phyloP scores from a whole-genome alignment of 345 rosid genomes.

The Eucalyptus microcorys region DNA sequence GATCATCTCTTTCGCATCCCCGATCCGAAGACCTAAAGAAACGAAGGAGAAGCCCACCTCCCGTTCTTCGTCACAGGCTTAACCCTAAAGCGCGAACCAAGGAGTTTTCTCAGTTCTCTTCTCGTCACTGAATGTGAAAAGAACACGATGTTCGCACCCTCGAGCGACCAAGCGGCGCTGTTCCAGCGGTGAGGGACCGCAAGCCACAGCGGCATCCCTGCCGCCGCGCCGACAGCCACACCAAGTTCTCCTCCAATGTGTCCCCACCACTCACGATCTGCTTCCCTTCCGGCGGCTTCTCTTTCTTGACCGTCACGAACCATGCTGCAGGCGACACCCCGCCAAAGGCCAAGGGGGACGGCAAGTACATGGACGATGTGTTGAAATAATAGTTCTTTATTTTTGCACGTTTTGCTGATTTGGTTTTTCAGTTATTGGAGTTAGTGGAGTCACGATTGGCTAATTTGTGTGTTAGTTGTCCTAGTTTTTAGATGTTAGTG shows the following conservation, averaged over 20 bases:
- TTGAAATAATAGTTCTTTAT: too few relatives aligned
- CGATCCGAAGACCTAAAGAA: not conserved
- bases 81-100: not conserved
- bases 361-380: slow-evolving; percentile 12
- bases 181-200: not conserved
- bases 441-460: too few relatives aligned
- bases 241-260: slow-evolving; percentile 53
- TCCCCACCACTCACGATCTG: not conserved
- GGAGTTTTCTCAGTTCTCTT: not conserved
- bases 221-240: slow-evolving; percentile 45
- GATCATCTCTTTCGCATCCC: not conserved
- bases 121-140: not conserved
- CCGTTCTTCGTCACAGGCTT: not conserved
- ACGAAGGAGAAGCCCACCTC: not conserved
- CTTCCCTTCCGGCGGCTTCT: slow-evolving; percentile 20
- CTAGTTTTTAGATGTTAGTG: too few relatives aligned
- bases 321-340: slow-evolving; percentile 74
- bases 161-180: not conserved
- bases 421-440: too few relatives aligned
- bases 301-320: slow-evolving; percentile 50
- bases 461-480: too few relatives aligned
- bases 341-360: not conserved
- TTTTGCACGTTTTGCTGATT: too few relatives aligned
- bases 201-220: not conserved
- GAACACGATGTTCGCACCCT: not conserved